phyloP scores from a whole-genome alignment of 2,329 filamentous ascomycete genomes.

The Diaporthe nobilis region DNA sequence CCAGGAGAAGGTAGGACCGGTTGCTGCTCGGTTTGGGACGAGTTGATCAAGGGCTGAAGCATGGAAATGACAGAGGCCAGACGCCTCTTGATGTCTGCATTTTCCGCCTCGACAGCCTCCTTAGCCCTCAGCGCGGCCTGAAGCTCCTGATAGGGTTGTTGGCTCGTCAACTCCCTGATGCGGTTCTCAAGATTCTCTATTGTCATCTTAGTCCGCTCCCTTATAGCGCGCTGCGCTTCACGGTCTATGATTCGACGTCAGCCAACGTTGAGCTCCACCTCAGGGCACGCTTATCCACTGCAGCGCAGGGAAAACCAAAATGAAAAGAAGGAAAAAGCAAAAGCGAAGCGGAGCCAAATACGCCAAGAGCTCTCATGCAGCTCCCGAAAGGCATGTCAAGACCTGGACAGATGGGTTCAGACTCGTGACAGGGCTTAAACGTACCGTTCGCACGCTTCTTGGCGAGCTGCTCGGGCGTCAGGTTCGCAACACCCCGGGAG shows the following conservation, averaged over 20 bases:
- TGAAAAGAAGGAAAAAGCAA: background rate
- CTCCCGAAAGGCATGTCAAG: background rate
- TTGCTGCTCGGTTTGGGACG: slow-evolving; percentile 46
- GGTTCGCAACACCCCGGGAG: slow-evolving; percentile 69
- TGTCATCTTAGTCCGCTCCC: slow-evolving; percentile 84
- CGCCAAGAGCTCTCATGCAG: slow-evolving; percentile 1
- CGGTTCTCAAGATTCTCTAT: slow-evolving; percentile 81
- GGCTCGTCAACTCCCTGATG: slow-evolving; percentile 82
- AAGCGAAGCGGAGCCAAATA: background rate
- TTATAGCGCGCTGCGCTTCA: slow-evolving; percentile 87
- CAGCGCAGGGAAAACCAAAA: slow-evolving; percentile 1
- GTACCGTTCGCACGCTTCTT: slow-evolving; percentile 74
- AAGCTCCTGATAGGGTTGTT: slow-evolving; percentile 87
- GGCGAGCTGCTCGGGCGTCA: slow-evolving; percentile 81
- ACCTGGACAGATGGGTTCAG: background rate
- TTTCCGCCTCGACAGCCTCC: slow-evolving; percentile 83
- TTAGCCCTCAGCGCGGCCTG: slow-evolving; percentile 82
- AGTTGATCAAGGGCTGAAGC: slow-evolving; percentile 70
- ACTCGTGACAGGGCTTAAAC: slow-evolving; percentile 43
- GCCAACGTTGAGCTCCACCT: slow-evolving; percentile 32
- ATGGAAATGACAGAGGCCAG: slow-evolving; percentile 76
- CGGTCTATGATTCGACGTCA: slow-evolving; percentile 69
- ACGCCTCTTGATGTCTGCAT: slow-evolving; percentile 80
- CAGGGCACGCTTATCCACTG: slow-evolving; percentile 19
- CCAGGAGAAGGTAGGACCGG: slow-evolving; percentile 44